Conservation (phyloP, 139 green algal genomes). For the Haematococcus lacustris region DNA sequence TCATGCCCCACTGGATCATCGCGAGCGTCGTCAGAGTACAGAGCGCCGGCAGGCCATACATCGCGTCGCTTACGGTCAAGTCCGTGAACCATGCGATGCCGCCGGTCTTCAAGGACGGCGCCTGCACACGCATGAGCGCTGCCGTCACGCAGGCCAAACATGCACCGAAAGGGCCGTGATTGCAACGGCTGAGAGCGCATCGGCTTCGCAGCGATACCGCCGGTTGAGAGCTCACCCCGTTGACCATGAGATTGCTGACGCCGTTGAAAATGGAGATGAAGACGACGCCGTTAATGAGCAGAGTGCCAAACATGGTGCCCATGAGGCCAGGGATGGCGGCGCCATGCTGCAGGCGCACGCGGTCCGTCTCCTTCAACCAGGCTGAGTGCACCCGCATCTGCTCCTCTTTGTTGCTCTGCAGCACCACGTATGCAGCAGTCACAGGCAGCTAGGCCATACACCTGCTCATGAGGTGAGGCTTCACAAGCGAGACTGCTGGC, state of each 20-base stretch:
- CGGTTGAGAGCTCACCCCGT: constrained; percentile 32
- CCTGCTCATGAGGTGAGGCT: not conserved
- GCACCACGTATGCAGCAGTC: not conserved
- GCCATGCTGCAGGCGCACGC: not conserved
- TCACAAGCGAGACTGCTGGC: not conserved
- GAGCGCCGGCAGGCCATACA: constrained; percentile 69
- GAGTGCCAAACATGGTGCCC: constrained; percentile 21
- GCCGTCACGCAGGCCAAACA: not conserved
- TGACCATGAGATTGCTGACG: constrained; percentile 29
- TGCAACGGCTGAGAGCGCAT: too few relatives aligned
- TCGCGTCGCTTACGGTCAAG: constrained; percentile 73
- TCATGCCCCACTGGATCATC: constrained; percentile 64
- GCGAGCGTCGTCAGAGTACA: constrained; percentile 60
- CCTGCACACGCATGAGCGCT: constrained; percentile 21
- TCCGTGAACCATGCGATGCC: constrained; percentile 78
- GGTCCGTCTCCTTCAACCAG: constrained; percentile 13
- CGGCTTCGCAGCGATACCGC: too few relatives aligned
- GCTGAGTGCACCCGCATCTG: constrained; percentile 18
- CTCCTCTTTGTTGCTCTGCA: constrained; percentile 21
- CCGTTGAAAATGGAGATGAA: constrained; percentile 48
- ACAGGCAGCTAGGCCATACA: not conserved
- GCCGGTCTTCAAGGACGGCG: constrained; percentile 63
- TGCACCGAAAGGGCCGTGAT: not conserved
- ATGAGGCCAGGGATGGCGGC: not conserved
- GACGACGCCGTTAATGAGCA: constrained; percentile 24